Conservation (phyloP, 106 monocot genomes). For the Dendrobium nobile region DNA sequence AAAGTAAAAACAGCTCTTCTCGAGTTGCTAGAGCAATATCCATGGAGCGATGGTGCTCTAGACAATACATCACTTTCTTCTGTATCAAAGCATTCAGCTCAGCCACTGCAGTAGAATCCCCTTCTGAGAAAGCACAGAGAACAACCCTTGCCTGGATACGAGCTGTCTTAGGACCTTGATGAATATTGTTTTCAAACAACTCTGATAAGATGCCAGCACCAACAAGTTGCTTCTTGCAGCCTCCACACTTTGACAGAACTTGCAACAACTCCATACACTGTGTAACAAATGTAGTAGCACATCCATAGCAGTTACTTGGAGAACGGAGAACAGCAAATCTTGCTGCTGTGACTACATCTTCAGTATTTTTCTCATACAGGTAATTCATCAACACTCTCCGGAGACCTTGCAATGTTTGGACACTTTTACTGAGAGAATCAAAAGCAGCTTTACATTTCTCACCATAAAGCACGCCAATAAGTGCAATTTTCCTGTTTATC, state of each 20-base stretch:
- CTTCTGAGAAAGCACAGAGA: conserved; percentile 88
- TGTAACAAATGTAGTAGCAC: conserved; percentile 79
- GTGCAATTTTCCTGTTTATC: conserved; percentile 89
- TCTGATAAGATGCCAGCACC: conserved; percentile 80
- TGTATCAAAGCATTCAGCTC: conserved; percentile 83
- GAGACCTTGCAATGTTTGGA: conserved; percentile 95
- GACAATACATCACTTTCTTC: conserved; percentile 94
- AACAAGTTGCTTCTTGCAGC: conserved; percentile 86
- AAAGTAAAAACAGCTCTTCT: conserved; percentile 84
- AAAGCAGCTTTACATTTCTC: conserved; percentile 99
- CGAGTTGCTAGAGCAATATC: conserved; percentile 83
- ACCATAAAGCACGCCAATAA: conserved; percentile 91
- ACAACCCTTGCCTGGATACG: conserved; percentile 77
- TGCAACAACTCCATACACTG: conserved; percentile 91
- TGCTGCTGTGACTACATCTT: conserved; percentile 24
- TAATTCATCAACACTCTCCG: conserved; percentile 79
- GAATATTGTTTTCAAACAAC: conserved; percentile 93
- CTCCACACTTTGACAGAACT: conserved; percentile 59
- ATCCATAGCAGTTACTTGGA: conserved; percentile 91
- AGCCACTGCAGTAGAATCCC: conserved; percentile 70
- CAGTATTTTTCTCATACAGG: conserved; percentile 75
- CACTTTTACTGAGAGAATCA: conserved; percentile 99
- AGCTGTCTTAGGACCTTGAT: conserved; percentile 89
- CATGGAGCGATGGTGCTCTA: conserved; percentile 97
- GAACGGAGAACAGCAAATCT: conserved; percentile 51